Base-by-base conservation (phyloP, 371 early-diverging fungal species). In the Umbelopsis sp. region DNA sequence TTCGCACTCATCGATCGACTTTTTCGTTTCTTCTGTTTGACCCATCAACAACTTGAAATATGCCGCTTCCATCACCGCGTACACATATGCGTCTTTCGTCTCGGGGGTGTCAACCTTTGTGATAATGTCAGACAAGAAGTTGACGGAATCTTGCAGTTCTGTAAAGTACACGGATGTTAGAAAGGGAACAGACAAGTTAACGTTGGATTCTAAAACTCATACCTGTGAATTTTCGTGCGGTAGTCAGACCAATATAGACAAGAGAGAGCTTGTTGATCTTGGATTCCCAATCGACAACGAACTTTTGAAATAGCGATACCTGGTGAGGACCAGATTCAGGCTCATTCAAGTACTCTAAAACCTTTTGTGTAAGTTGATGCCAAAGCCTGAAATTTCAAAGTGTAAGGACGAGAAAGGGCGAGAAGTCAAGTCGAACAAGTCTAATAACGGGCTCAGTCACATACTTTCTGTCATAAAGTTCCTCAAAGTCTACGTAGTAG, bases 251-350 rank as follows among this genome's bases (percentile, higher is more conserved):
- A 74, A 96, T 90, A 65, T 87, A 76, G 0, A 97, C 96, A 66
- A 96, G 84, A 65, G 93, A 93, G 41, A 97, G 80, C 77, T 91
- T 91, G 86, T 97, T 98, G 90, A 98, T 94, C 77, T 96, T 91
- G 75, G 86, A 87, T 70, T 94, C 93, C 92, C 93, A 98, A 67
- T 97, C 97, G 16, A 86, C 81, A 62, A 99, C 91, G 82, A 98
- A 99, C 71, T 94, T 84, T 52, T 92, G 85, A 78, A 93, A 98
- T 38, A 99, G 72, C 16, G 91, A 86, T 29, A 96, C 81, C 69
- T 95, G 90, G 76, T 83, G 89, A 12, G 92, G 87, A 51, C 86
- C 88, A 16, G 97, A 91, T 44, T 83, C 85, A n/a, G 95, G 92
- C 65, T 89, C 84, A 50, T 81, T 76, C 66, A 94, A 86, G 73